A percentile compares a stretch with the other conserved stretches of the same genome.
phyloP scores from a whole-genome alignment of 1,284 basidiomycete genomes.

The Tranzscheliella williamsii region DNA sequence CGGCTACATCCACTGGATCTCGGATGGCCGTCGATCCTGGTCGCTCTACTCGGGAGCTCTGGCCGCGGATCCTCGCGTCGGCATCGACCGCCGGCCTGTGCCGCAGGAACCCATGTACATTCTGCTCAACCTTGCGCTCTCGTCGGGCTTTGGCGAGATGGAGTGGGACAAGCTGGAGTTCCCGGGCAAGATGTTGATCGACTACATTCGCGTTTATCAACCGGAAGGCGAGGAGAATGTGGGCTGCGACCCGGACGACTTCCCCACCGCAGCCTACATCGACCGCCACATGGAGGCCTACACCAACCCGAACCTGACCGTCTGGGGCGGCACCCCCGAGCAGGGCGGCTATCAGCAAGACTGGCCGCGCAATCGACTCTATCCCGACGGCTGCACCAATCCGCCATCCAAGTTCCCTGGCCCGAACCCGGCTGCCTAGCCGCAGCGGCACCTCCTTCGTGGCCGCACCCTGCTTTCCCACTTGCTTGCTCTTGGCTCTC shows the following conservation, averaged over 20 bases:
- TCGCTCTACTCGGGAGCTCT: slow-evolving; percentile 72
- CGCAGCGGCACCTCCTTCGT: no score
- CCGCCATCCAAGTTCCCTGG: slow-evolving; percentile 35
- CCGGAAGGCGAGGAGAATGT: slow-evolving; percentile 46
- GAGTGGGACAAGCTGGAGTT: slow-evolving; percentile 27
- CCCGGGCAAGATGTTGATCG: slow-evolving; percentile 44
- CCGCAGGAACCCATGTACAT: slow-evolving; percentile 56
- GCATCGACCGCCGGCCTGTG: slow-evolving; percentile 29
- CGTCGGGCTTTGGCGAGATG: slow-evolving; percentile 42
- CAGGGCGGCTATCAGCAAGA: slow-evolving; percentile 50
- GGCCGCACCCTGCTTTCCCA: no score
- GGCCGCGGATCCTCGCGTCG: slow-evolving; percentile 66
- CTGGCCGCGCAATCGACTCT: slow-evolving; percentile 51
- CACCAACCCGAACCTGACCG: slow-evolving; percentile 46
- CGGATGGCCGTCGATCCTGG: slow-evolving; percentile 34
- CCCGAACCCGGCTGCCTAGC: slow-evolving; percentile 22
- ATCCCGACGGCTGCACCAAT: slow-evolving; percentile 34
- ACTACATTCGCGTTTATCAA: slow-evolving; percentile 55
- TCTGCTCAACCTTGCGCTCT: slow-evolving; percentile 54
- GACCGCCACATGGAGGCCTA: slow-evolving; percentile 45
- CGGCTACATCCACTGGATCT: slow-evolving; percentile 70
- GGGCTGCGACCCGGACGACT: slow-evolving; percentile 60
- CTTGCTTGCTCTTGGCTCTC: no score
- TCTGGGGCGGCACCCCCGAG: slow-evolving; percentile 45
- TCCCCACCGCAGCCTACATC: slow-evolving; percentile 68